Conservation (phyloP, 768 basidiomycete species). For the Tylopilus sp. region DNA sequence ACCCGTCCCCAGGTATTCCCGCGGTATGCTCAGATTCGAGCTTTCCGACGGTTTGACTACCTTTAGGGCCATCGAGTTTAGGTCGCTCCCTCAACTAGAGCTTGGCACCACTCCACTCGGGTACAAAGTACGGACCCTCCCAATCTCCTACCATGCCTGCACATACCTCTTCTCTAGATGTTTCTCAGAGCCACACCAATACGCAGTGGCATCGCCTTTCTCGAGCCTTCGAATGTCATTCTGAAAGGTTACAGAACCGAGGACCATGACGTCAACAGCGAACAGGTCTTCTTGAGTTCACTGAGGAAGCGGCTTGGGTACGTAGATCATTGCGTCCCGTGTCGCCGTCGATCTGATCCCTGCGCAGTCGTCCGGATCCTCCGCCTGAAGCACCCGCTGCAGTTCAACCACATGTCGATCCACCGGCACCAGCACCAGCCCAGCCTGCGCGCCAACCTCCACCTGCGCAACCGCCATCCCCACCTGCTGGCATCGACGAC, state of each 20-base stretch:
- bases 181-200: conserved; percentile 66
- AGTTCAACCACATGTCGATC: conserved; percentile 11
- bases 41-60: conserved; percentile 73
- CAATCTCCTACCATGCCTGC: neutral
- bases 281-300: conserved; percentile 55
- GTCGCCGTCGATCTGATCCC: neutral
- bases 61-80: conserved; percentile 78
- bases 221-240: conserved; percentile 65
- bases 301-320: conserved; percentile 70
- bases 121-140: conserved; percentile 57
- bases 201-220: conserved; percentile 68
- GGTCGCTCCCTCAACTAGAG: conserved; percentile 56
- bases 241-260: conserved; percentile 60
- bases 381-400: conserved; percentile 9
- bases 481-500: conserved; percentile 17
- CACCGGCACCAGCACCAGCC: conserved; percentile 11
- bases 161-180: conserved; percentile 42
- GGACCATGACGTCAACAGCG: conserved; percentile 60
- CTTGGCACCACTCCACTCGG: conserved; percentile 80
- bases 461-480: conserved; percentile 7
- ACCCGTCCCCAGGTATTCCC: conserved; percentile 76
- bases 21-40: conserved; percentile 73
- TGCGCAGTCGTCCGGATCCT: conserved; percentile 26
- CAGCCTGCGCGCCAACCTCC: conserved; percentile 12
- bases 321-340: conserved; percentile 15